phyloP scores from a whole-genome alignment of 108 stramenopile genomes.

The Discostella stelligeroides region DNA sequence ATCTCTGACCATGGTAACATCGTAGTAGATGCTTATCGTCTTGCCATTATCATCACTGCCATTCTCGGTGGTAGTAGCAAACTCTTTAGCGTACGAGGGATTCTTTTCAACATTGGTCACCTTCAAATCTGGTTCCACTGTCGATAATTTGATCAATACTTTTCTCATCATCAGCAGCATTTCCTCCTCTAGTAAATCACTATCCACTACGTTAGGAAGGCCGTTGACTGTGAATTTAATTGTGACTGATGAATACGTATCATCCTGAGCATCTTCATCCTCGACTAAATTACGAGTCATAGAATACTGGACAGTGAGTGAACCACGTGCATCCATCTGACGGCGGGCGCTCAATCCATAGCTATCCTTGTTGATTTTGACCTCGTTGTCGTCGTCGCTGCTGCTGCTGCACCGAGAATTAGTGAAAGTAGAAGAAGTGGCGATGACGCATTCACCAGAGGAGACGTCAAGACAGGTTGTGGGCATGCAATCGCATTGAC shows the following conservation, averaged over 20 bases:
- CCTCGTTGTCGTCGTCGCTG: neutral
- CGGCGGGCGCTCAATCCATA: neutral
- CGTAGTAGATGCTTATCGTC: constrained; percentile 1
- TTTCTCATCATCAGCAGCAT: neutral
- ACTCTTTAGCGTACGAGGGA: neutral
- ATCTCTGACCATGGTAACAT: neutral
- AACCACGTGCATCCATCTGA: neutral
- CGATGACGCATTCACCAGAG: neutral
- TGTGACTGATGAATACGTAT: neutral
- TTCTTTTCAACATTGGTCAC: neutral
- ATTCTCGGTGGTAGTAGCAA: neutral
- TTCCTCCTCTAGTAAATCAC: neutral
- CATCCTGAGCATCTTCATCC: neutral
- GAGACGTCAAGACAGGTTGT: neutral
- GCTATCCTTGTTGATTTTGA: neutral
- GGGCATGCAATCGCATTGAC: constrained; percentile 4
- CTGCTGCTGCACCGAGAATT: neutral
- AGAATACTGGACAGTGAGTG: too few relatives aligned
- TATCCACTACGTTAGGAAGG: neutral
- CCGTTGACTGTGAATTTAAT: constrained; percentile 4
- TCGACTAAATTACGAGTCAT: neutral
- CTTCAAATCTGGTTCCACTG: neutral
- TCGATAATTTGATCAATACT: neutral
- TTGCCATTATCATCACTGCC: neutral
- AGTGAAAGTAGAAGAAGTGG: neutral